Evolutionary conservation across 2,329 filamentous ascomycete species (phyloP).

Genomic region (Lomentospora prolificans): DNA sequence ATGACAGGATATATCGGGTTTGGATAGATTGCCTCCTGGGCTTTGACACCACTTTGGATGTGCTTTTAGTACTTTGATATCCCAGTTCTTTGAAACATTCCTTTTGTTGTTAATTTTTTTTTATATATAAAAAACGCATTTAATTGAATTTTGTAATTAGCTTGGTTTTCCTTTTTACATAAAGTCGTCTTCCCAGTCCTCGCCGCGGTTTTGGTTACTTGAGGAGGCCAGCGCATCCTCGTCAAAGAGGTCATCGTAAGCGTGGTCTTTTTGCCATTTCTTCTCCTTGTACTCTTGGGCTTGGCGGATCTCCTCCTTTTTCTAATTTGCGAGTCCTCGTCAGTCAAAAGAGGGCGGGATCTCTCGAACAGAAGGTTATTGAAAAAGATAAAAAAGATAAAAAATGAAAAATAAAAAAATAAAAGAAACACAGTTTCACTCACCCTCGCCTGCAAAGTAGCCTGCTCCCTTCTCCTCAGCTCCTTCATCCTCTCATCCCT

Average conservation of each 20-base stretch:
- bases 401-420: conserved; percentile 2
- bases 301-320: conserved; percentile 64
- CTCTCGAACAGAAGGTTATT: no score
- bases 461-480: conserved; percentile 62
- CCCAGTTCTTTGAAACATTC: neutral
- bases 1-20: neutral
- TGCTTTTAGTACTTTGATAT: no score
- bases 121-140: conserved; percentile 4
- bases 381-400: neutral
- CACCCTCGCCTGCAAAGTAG: conserved; percentile 52
- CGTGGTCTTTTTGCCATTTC: conserved; percentile 95
- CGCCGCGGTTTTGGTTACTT: conserved; percentile 77
- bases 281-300: conserved; percentile 76
- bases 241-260: conserved; percentile 84
- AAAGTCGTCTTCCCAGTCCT: conserved; percentile 82
- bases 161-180: conserved; percentile 48
- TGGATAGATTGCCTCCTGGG: neutral
- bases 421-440: conserved; percentile 14
- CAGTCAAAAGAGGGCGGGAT: conserved; percentile 5
- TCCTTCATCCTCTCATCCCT: conserved; percentile 66
- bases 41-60: no score
- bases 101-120: neutral
- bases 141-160: neutral
- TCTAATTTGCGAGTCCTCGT: no score
- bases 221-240: conserved; percentile 68